Percentiles rank a stretch among this genome's conserved stretches.
These are phyloP conservation scores for Vitis hybrid DNA, from an alignment of 177 flowering plant genomes.

Conservation along the genomic window DNA sequence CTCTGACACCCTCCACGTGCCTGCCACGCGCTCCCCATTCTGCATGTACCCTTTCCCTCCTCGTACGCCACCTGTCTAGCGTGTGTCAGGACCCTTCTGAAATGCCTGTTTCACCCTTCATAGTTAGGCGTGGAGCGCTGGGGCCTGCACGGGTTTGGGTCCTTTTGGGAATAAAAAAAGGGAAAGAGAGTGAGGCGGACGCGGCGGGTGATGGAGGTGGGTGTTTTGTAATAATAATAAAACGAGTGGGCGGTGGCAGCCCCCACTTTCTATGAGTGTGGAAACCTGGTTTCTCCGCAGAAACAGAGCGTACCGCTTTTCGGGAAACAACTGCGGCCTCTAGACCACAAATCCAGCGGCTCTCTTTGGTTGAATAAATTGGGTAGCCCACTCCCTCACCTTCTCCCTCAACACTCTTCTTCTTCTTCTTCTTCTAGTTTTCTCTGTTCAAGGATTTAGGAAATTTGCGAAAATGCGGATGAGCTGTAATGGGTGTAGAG, in stretches of 20 bases:
- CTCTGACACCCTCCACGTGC: slow-evolving; percentile 45
- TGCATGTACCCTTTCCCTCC: slow-evolving; percentile 1
- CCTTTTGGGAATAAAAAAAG: too few species aligned
- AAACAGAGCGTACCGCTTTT: neutral
- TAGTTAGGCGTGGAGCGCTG: too few species aligned
- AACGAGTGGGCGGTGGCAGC: neutral
- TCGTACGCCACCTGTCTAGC: neutral
- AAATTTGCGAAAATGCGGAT: slow-evolving; percentile 51
- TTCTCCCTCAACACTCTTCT: slow-evolving; percentile 20
- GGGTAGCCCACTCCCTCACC: neutral
- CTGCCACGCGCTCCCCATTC: slow-evolving; percentile 53
- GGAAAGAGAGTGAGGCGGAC: too few species aligned
- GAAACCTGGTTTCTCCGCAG: slow-evolving; percentile 25
- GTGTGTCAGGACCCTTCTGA: too few species aligned
- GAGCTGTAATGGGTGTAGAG: slow-evolving; percentile 93
- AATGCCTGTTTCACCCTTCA: neutral
- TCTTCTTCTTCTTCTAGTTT: neutral
- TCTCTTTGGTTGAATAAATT: neutral
- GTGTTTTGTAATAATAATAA: too few species aligned
- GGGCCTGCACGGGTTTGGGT: too few species aligned
- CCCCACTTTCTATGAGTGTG: slow-evolving; percentile 13
- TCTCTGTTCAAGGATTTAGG: neutral
- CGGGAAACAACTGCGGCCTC: slow-evolving; percentile 54
- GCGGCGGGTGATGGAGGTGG: too few species aligned
- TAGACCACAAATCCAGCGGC: slow-evolving; percentile 39